phyloP scores from a whole-genome alignment of 2,329 filamentous ascomycete genomes.

The Colletotrichum navitas region DNA sequence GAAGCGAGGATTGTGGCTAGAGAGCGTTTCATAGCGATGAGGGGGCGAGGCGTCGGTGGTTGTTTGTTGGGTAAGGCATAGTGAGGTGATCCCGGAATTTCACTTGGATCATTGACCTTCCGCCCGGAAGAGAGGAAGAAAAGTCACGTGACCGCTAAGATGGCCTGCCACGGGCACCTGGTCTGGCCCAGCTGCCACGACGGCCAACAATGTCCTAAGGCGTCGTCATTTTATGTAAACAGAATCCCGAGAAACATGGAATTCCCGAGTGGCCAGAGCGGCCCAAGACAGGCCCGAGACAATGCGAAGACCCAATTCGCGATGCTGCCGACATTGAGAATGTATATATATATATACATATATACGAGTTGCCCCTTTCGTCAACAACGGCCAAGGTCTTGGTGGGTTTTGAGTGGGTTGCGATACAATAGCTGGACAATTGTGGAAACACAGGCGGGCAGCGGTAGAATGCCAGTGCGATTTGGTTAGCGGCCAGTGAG shows the following conservation, averaged over 20 bases:
- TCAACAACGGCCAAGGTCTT: slow-evolving; percentile 8
- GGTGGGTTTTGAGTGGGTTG: slow-evolving; percentile 25
- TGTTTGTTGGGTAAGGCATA: slow-evolving; percentile 25
- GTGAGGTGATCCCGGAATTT: slow-evolving; percentile 22
- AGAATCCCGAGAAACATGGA: not conserved
- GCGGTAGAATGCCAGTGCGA: too few relatives aligned
- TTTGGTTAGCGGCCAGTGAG: too few relatives aligned
- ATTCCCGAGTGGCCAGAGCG: not conserved
- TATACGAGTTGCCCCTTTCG: not conserved
- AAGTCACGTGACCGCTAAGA: not conserved
- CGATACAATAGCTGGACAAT: slow-evolving; percentile 18
- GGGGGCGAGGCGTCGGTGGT: slow-evolving; percentile 21
- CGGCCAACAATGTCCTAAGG: not conserved
- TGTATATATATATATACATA: slow-evolving; percentile 15
- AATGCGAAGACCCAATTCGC: not conserved
- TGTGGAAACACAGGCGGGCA: slow-evolving; percentile 13
- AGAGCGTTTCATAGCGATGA: slow-evolving; percentile 34
- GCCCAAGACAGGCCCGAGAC: not conserved
- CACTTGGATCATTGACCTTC: slow-evolving; percentile 29
- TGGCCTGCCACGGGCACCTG: not conserved
- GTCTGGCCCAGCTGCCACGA: not conserved
- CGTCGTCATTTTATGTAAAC: not conserved
- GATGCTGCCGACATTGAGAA: not conserved
- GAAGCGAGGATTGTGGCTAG: slow-evolving; percentile 26
- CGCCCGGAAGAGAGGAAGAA: not conserved